Evolutionary conservation across 306 rosid species (phyloP), one percentile per base, ranked within the genome.

Genomic region (Vachellia pachyceras): DNA sequence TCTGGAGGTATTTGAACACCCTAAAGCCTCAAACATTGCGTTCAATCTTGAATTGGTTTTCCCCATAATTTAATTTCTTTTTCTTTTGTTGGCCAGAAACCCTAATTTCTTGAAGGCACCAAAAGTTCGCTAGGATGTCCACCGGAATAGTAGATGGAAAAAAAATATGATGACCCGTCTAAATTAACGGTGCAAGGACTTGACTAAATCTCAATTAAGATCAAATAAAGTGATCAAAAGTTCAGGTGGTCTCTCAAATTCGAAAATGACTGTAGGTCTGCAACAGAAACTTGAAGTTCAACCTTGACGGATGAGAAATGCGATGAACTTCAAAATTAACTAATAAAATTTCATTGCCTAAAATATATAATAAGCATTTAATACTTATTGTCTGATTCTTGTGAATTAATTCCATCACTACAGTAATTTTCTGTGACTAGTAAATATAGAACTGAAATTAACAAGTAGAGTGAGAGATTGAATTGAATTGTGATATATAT

Each of bases 251-350:
- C 77, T 68, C 81, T 68, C 65, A 41, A 78, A 67, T 15, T 46
- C 78, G 80, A 84, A 75, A 80, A 47, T 23, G 88, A 85, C 74
- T 47, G 54, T 73, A 37, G 45, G 85, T 81, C 69, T 47, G 63
- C 77, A 55, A 49, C 74, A 47, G 44, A 76, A 65, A 52, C 64
- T 18, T 67, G 42, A 57, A 68, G 72, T n/a, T 81, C 55, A 55
- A 39, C 64, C 70, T 63, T 44, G 81, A n/a, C 69, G 35, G 61
- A 29, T 39, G 40, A 52, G 29, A 42, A 75, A 63, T 66, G 67
- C 60, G 46, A 44, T 41, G n/a, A 1, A 61, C 40, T 29, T 58
- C 14, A 25, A 33, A 61, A n/a, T 35, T 61, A 61, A 29, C 2
- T 11, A 20, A 39, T 36, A 37, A 67, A 29, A 14, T 44, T 46